Evolutionary conservation across 2,329 filamentous ascomycete genomes (phyloP).

Genomic region (Diaporthe helianthi): DNA sequence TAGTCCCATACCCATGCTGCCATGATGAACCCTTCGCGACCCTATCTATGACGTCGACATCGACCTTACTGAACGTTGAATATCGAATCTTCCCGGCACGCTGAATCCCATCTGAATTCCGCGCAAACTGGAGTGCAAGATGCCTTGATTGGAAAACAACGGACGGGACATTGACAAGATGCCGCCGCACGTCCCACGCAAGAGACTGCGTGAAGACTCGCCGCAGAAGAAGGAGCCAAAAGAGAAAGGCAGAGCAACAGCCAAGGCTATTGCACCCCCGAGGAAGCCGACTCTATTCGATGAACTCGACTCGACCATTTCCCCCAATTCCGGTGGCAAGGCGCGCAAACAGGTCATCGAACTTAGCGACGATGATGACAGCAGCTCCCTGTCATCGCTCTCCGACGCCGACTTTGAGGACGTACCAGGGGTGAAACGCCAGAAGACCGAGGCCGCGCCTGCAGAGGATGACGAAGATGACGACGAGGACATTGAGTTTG

Average conservation of each 20-base stretch:
- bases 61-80: not conserved
- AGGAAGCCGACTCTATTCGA: conserved; percentile 68
- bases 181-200: conserved; percentile 73
- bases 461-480: conserved; percentile 54
- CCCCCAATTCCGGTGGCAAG: conserved; percentile 40
- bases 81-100: not conserved
- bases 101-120: too few species aligned
- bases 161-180: conserved; percentile 50
- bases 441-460: conserved; percentile 46
- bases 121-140: not conserved
- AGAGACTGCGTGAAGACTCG: conserved; percentile 62
- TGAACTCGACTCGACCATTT: conserved; percentile 61
- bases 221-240: conserved; percentile 43
- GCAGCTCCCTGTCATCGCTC: conserved; percentile 59
- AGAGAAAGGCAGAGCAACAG: conserved; percentile 40
- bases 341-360: conserved; percentile 42
- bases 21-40: not conserved
- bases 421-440: conserved; percentile 47
- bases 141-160: not conserved
- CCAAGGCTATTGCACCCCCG: conserved; percentile 41
- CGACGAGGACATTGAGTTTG: conserved; percentile 69
- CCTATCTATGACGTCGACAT: conserved; percentile 15
- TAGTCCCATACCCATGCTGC: not conserved
- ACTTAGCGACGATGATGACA: conserved; percentile 48
- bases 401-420: conserved; percentile 67